Percentiles rank a stretch among this genome's conserved stretches.
phyloP scores from a whole-genome alignment of 2,329 filamentous ascomycete species.

The Aaosphaeria pasadenensis region DNA sequence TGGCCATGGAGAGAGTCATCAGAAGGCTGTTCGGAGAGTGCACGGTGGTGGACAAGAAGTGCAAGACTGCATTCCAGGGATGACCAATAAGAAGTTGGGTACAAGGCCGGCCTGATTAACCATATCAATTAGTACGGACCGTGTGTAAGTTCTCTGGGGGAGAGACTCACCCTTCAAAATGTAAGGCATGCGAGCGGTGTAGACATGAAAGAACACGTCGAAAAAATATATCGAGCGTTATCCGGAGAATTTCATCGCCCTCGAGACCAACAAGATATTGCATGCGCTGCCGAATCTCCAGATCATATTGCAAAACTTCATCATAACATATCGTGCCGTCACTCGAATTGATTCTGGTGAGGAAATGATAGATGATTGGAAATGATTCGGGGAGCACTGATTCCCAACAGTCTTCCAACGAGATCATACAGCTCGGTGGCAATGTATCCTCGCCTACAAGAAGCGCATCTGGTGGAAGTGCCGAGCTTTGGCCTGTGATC shows the following conservation, averaged over 20 bases:
- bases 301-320: slow-evolving; percentile 14
- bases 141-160: too few species aligned
- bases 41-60: slow-evolving; percentile 24
- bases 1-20: not conserved
- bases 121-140: too few species aligned
- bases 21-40: slow-evolving; percentile 13
- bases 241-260: slow-evolving; percentile 5
- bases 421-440: not conserved
- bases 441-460: not conserved
- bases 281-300: slow-evolving; percentile 9
- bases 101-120: slow-evolving; percentile 7
- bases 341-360: slow-evolving; percentile 10
- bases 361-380: slow-evolving; percentile 10
- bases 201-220: slow-evolving; percentile 23
- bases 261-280: slow-evolving; percentile 6
- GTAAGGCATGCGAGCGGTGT: slow-evolving; percentile 21
- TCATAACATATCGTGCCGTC: slow-evolving; percentile 13
- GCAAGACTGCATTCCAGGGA: slow-evolving; percentile 29
- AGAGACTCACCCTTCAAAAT: slow-evolving; percentile 5
- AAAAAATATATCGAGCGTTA: slow-evolving; percentile 23
- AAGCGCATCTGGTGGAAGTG: slow-evolving; percentile 9
- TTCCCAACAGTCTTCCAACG: slow-evolving; percentile 10
- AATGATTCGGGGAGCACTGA: slow-evolving; percentile 10
- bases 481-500: slow-evolving; percentile 15
- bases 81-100: slow-evolving; percentile 29